phyloP scores from a whole-genome alignment of 768 basidiomycete species.

The Lentinus brumalis region DNA sequence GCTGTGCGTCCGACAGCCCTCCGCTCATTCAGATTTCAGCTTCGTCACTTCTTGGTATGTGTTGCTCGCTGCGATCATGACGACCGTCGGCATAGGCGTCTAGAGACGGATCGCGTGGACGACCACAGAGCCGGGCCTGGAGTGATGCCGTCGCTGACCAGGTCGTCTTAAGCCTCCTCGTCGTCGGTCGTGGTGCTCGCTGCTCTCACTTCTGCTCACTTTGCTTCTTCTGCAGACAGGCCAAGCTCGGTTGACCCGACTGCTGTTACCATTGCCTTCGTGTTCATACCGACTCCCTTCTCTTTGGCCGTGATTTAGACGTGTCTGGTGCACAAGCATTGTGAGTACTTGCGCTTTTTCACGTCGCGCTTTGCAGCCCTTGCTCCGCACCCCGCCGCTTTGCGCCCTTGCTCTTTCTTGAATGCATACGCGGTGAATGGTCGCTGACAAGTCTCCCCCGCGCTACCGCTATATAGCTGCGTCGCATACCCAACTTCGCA shows the following conservation, averaged over 20 bases:
- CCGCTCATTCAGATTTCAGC: background rate
- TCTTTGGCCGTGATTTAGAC: conserved; percentile 8
- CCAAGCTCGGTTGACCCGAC: conserved; percentile 26
- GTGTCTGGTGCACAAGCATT: conserved; percentile 10
- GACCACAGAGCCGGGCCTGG: background rate
- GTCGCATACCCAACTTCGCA: background rate
- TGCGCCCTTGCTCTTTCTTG: background rate
- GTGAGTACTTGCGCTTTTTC: conserved; percentile 4
- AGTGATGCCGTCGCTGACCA: background rate
- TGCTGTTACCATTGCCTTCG: conserved; percentile 9
- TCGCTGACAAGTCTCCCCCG: conserved; percentile 5
- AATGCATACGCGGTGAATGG: background rate
- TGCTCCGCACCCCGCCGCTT: background rate
- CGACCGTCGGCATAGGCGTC: background rate
- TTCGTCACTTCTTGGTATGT: background rate
- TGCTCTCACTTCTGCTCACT: conserved; percentile 18
- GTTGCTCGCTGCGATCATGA: background rate
- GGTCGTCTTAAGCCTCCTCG: conserved; percentile 15
- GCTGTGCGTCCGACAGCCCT: background rate
- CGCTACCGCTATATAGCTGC: background rate
- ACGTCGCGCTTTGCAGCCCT: background rate
- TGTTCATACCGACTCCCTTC: background rate
- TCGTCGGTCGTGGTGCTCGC: conserved; percentile 2
- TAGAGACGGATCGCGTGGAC: too few relatives aligned
- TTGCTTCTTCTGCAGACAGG: conserved; percentile 15